Percentiles rank a stretch among this genome's conserved stretches.
Conservation (phyloP, 208 protist genomes). For the Phytomonas sp. region DNA sequence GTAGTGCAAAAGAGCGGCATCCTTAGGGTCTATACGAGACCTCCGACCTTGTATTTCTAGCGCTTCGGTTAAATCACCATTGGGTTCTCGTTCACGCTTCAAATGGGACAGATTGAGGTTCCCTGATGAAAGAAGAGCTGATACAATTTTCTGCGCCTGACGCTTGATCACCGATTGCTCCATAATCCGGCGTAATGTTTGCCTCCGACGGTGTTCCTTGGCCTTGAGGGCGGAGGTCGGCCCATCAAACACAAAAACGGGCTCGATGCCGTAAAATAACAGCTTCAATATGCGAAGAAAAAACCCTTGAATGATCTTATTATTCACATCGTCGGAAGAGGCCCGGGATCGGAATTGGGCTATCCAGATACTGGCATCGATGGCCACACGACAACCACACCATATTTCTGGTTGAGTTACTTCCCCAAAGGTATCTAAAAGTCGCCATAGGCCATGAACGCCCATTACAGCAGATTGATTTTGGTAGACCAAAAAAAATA, state of each 20-base stretch:
- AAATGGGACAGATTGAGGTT: conserved; percentile 27
- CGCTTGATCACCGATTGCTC: conserved; percentile 32
- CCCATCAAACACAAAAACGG: conserved; percentile 88
- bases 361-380: conserved; percentile 89
- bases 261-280: conserved; percentile 78
- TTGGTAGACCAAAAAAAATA: background rate
- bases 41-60: background rate
- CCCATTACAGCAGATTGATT: conserved; percentile 36
- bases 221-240: conserved; percentile 41
- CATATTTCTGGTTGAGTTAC: conserved; percentile 56
- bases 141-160: conserved; percentile 52
- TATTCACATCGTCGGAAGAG: conserved; percentile 37
- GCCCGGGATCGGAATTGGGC: conserved; percentile 58
- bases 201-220: conserved; percentile 47
- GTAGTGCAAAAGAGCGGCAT: background rate
- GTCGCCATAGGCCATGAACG: conserved; percentile 73
- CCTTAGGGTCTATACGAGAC: background rate
- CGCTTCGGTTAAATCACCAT: background rate
- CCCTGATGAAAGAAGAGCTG: conserved; percentile 58
- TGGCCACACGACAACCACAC: conserved; percentile 61
- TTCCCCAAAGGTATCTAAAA: conserved; percentile 77
- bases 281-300: conserved; percentile 78
- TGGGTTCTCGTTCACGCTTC: conserved; percentile 3
- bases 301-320: conserved; percentile 71
- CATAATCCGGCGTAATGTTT: conserved; percentile 23